Percentiles rank a stretch among this genome's conserved stretches.
phyloP scores from a whole-genome alignment of 2,329 filamentous ascomycete species.

The Hymenoscyphus salicellus region DNA sequence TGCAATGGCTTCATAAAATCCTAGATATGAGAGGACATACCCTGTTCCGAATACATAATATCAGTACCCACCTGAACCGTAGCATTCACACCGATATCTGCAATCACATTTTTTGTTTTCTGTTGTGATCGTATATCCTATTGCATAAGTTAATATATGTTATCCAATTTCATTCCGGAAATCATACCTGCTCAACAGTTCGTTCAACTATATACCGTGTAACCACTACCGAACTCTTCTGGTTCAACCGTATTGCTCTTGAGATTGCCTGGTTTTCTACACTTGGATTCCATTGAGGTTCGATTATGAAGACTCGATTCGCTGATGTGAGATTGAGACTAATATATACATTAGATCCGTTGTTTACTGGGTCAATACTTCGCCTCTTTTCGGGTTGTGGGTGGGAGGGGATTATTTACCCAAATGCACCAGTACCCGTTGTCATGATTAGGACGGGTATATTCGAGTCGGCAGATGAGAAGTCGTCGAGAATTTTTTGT shows the following conservation, averaged over 20 bases:
- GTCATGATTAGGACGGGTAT: slow-evolving; percentile 46
- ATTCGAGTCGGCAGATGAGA: slow-evolving; percentile 13
- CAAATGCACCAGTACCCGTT: slow-evolving; percentile 21
- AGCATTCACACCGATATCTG: not conserved
- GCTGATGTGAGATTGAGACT: slow-evolving; percentile 27
- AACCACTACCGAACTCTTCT: slow-evolving; percentile 27
- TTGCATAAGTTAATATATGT: not conserved
- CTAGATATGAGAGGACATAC: not conserved
- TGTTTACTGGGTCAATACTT: not conserved
- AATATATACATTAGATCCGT: not conserved
- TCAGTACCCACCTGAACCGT: not conserved
- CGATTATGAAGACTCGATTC: slow-evolving; percentile 30
- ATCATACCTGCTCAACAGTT: slow-evolving; percentile 28
- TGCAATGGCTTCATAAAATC: not conserved
- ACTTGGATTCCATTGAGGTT: slow-evolving; percentile 36
- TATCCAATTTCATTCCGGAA: not conserved
- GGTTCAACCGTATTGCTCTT: slow-evolving; percentile 27
- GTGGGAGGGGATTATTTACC: slow-evolving; percentile 10
- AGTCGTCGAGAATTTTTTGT: not conserved
- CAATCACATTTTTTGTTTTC: not conserved
- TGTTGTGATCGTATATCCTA: not conserved
- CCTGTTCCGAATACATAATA: not conserved
- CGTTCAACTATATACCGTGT: slow-evolving; percentile 32
- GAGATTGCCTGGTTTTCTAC: slow-evolving; percentile 33
- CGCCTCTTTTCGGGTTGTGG: no score